Evolutionary conservation across 768 basidiomycete genomes (phyloP).

Genomic region (Boletus sp.): DNA sequence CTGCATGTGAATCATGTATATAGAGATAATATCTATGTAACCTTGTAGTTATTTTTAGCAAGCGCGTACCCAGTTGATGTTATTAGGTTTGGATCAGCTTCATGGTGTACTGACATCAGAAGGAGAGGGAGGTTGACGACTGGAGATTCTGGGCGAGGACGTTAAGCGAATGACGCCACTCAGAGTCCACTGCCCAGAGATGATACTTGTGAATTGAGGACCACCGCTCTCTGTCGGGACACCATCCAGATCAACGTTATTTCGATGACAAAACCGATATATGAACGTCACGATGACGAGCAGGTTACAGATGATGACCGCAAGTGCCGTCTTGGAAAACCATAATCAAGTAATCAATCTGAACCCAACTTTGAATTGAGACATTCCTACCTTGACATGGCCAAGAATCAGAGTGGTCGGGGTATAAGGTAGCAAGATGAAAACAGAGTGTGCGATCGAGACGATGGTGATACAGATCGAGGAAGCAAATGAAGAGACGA

Average conservation of each 20-base stretch:
- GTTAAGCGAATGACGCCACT: neutral
- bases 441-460: slow-evolving; percentile 6
- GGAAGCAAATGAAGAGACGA: slow-evolving; percentile 10
- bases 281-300: slow-evolving; percentile 6
- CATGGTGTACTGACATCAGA: too few relatives aligned
- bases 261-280: slow-evolving; percentile 4
- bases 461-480: slow-evolving; percentile 12
- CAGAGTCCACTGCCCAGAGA: neutral
- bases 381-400: slow-evolving; percentile 7
- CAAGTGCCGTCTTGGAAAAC: slow-evolving; percentile 10
- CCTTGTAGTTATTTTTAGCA: neutral
- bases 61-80: neutral
- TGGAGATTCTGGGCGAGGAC: too few relatives aligned
- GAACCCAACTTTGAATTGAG: neutral
- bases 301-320: slow-evolving; percentile 9
- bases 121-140: slow-evolving; percentile 26
- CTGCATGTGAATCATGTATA: neutral
- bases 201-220: neutral
- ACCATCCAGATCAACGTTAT: neutral
- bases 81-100: neutral
- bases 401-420: neutral
- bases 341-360: neutral
- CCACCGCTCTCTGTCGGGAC: neutral
- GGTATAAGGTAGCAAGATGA: neutral
- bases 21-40: neutral